Evolutionary conservation across 768 basidiomycete genomes (phyloP), one percentile per base, ranked within the genome.

Genomic region (Termitomyces bulborhizus): DNA sequence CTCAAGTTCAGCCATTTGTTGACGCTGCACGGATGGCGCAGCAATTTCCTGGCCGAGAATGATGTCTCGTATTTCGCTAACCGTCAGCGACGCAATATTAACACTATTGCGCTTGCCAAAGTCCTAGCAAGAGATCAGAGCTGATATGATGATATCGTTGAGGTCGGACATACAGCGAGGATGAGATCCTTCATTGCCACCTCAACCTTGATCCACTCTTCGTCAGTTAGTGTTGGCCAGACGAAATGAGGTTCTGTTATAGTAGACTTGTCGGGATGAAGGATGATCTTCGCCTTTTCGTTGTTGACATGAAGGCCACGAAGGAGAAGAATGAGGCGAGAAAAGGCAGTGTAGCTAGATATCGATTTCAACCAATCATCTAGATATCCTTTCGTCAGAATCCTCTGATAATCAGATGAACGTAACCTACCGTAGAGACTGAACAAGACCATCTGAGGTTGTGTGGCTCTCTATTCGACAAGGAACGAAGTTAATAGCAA

Each of bases 281-380:
- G 77, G 60, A 99, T 94, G 63, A 99, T 88, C 79, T 99, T 99
- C 27, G 97, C 94, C 76, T 99, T 99, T 69, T 98, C 97, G 66
- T 98, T 97, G 74, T 99, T 98, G 72, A 98, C 97, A 69, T 98
- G 97, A 31, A 98, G 79, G 37, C 92, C 95, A 72, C 97, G 95
- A 24, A 99, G 83, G 29, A 98, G 82, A n/a, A 98, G 82, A 60
- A 98, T 98, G 40, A 99, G 78, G 53, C 97, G 90, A 27, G 96
- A 98, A 81, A 99, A 99, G 13, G 97, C 97, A 15, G 97, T 98
- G 71, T 98, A 99, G 63, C 92, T 95, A 48, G 97, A 98, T 64
- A 99, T 96, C 13, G 92, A 94, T 76, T 98, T 98, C 66, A 98
- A 80, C 97, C 97, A 98, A 68, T 98, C 96, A 71, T 99, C 94